Percentiles rank a stretch among this genome's conserved stretches.
Evolutionary conservation across 228 moss, liverwort and hornwort species (phyloP).

Genomic region (Sphagnum magellanicum): DNA sequence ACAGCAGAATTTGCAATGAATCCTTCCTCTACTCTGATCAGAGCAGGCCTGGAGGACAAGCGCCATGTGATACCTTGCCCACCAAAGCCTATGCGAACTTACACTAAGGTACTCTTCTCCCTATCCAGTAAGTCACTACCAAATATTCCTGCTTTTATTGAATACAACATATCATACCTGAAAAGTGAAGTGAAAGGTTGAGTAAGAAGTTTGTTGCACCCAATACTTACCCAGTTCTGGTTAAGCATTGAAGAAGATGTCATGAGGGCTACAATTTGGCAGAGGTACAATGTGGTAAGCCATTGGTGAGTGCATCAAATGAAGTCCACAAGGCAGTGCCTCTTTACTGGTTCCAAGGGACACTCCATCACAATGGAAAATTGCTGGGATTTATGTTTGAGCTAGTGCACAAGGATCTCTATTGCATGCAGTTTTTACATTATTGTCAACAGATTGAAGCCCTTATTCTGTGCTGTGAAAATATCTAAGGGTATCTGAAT

Average conservation of each 20-base stretch:
- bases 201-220: too few relatives aligned
- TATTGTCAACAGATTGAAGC: neutral
- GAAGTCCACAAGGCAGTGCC: neutral
- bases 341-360: too few relatives aligned
- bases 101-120: conserved; percentile 26
- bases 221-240: neutral
- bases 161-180: neutral
- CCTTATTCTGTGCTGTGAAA: neutral
- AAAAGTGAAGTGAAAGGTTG: too few relatives aligned
- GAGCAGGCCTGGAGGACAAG: conserved; percentile 17
- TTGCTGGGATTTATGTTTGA: neutral
- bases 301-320: neutral
- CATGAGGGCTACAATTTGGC: neutral
- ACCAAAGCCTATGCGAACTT: conserved; percentile 28
- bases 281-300: neutral
- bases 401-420: neutral
- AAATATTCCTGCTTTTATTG: too few relatives aligned
- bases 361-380: too few relatives aligned
- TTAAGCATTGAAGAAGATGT: neutral
- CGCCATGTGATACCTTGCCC: conserved; percentile 18
- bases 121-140: neutral
- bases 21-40: conserved; percentile 9
- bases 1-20: conserved; percentile 18
- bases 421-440: neutral
- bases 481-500: too few relatives aligned